Conservation (phyloP, 1,284 basidiomycete species). For the Gomphus bonarii region DNA sequence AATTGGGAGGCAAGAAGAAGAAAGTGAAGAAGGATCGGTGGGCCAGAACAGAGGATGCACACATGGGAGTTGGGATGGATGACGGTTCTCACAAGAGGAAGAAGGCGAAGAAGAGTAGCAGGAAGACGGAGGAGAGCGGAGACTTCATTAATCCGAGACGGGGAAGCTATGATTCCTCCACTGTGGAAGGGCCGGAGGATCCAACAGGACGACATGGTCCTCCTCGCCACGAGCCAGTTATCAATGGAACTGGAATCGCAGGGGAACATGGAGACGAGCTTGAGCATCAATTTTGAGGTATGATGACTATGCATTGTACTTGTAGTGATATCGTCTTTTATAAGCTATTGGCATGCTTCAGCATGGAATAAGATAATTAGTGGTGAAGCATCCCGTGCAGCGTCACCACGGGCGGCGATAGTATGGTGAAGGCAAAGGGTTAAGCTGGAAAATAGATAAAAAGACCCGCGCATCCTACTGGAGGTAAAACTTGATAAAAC, state of each 20-base stretch:
- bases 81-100: conserved; percentile 36
- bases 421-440: too few species aligned
- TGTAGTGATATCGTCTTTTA: background rate
- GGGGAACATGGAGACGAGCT: conserved; percentile 27
- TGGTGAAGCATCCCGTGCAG: too few species aligned
- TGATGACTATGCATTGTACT: background rate
- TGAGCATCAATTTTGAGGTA: conserved; percentile 35
- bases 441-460: too few species aligned
- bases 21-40: conserved; percentile 76
- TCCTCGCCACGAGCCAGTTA: conserved; percentile 14
- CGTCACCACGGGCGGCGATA: too few species aligned
- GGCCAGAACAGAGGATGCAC: conserved; percentile 76
- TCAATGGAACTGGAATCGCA: conserved; percentile 13
- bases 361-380: too few species aligned
- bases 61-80: conserved; percentile 34
- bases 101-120: conserved; percentile 42
- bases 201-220: conserved; percentile 56
- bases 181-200: conserved; percentile 43
- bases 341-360: background rate
- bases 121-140: conserved; percentile 29
- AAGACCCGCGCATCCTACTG: too few species aligned
- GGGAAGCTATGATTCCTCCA: conserved; percentile 4
- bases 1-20: conserved; percentile 40
- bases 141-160: conserved; percentile 18
- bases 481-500: too few species aligned